Percentiles rank a stretch among this genome's conserved stretches.
These are phyloP conservation scores for Chalaropsis thielavioides DNA, from an alignment of 2,329 filamentous ascomycete species.

Conservation along the genomic window DNA sequence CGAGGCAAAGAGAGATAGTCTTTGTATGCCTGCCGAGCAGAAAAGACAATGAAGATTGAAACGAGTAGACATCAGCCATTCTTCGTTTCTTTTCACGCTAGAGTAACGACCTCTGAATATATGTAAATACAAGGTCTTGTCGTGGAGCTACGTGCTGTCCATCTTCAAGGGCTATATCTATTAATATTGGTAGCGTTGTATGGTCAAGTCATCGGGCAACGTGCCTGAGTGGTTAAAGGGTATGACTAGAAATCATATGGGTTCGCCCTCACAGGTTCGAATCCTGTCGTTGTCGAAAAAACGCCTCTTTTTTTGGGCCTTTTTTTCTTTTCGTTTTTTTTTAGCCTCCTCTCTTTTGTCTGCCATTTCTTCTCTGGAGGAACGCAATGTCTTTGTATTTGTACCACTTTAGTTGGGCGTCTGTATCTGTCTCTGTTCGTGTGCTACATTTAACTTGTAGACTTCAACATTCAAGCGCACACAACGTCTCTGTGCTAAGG, in stretches of 20 bases:
- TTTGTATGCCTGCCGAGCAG: too few species aligned
- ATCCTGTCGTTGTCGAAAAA: conserved; percentile 14
- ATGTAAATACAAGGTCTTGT: too few species aligned
- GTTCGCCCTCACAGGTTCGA: conserved; percentile 14
- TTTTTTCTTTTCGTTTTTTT: background rate
- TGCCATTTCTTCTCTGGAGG: background rate
- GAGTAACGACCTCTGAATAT: too few species aligned
- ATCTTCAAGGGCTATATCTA: background rate
- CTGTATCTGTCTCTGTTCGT: background rate
- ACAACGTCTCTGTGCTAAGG: background rate
- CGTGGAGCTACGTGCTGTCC: too few species aligned
- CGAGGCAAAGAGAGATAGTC: too few species aligned
- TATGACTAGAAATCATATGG: conserved; percentile 16
- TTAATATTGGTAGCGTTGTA: background rate
- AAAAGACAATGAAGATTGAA: too few species aligned
- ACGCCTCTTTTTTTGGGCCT: too few species aligned
- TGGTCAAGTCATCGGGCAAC: background rate
- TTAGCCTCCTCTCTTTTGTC: background rate
- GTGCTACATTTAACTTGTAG: background rate
- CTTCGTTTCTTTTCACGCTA: too few species aligned
- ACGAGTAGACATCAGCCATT: too few species aligned
- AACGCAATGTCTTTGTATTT: background rate
- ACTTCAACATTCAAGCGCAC: background rate
- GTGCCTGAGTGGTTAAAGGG: conserved; percentile 17
- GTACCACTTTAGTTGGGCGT: background rate